These are phyloP conservation scores for Ceratocystis albifundus DNA, from an alignment of 2,329 filamentous ascomycete genomes.

Conservation along the genomic window DNA sequence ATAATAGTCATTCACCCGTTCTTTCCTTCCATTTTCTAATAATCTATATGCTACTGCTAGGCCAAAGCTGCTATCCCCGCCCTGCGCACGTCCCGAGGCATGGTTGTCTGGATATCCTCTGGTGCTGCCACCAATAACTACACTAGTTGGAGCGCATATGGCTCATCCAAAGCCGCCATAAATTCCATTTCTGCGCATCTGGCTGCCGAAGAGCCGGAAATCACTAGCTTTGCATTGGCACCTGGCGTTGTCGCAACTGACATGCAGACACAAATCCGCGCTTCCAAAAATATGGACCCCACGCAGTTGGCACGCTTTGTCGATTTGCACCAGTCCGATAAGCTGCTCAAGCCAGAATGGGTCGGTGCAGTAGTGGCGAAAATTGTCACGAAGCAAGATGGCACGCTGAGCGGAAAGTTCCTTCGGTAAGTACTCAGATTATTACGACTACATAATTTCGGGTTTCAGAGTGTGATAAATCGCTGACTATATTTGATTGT, in stretches of 20 bases:
- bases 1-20: neutral
- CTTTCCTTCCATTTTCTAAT: neutral
- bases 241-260: slow-evolving; percentile 79
- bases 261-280: slow-evolving; percentile 77
- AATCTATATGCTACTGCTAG: slow-evolving; percentile 33
- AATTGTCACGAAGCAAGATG: slow-evolving; percentile 54
- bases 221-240: slow-evolving; percentile 59
- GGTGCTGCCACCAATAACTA: slow-evolving; percentile 60
- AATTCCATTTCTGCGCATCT: slow-evolving; percentile 69
- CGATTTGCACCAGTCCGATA: slow-evolving; percentile 56
- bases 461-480: too few species aligned
- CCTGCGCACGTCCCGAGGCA: slow-evolving; percentile 56
- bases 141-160: slow-evolving; percentile 67
- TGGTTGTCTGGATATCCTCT: slow-evolving; percentile 67
- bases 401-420: slow-evolving; percentile 63
- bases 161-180: slow-evolving; percentile 69
- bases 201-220: slow-evolving; percentile 61
- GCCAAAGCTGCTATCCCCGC: slow-evolving; percentile 58
- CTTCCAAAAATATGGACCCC: slow-evolving; percentile 42
- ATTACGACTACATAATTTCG: neutral
- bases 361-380: slow-evolving; percentile 78
- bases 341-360: slow-evolving; percentile 67
- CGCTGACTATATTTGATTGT: neutral
- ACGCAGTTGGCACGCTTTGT: slow-evolving; percentile 56
- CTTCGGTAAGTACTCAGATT: slow-evolving; percentile 42